Conservation (phyloP, 495 filamentous ascomycete genomes). For the Neurospora intermedia region DNA sequence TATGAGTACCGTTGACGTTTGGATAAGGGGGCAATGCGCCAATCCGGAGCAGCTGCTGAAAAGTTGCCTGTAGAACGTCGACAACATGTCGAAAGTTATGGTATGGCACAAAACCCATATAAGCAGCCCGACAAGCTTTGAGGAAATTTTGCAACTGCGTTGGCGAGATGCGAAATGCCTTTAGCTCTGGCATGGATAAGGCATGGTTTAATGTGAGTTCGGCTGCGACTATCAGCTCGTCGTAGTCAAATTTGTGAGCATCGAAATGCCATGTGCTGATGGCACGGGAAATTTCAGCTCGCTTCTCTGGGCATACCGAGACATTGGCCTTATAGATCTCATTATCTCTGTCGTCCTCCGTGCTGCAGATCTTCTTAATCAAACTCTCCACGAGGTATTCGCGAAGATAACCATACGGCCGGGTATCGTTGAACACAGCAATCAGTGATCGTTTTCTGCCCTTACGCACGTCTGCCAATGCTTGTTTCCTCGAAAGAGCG, state of each 20-base stretch:
- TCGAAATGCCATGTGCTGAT: constrained; percentile 81
- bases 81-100: constrained; percentile 97
- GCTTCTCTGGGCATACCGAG: constrained; percentile 44
- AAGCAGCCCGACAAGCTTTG: constrained; percentile 72
- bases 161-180: constrained; percentile 56
- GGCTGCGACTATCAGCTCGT: constrained; percentile 74
- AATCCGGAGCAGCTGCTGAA: constrained; percentile 80
- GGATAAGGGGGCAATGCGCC: constrained; percentile 64
- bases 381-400: constrained; percentile 82
- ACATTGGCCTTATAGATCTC: constrained; percentile 30
- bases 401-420: constrained; percentile 79
- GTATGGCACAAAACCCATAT: constrained; percentile 94
- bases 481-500: constrained; percentile 55
- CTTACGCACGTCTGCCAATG: constrained; percentile 53
- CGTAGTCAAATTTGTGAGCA: constrained; percentile 78
- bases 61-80: constrained; percentile 89
- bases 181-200: constrained; percentile 67
- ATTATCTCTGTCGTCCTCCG: constrained; percentile 39
- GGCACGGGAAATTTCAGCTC: constrained; percentile 51
- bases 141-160: constrained; percentile 68
- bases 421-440: constrained; percentile 63
- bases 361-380: constrained; percentile 82
- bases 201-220: constrained; percentile 83
- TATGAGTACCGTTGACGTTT: constrained; percentile 9
- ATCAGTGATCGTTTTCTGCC: constrained; percentile 85